Base-by-base conservation (phyloP, 2,329 filamentous ascomycete genomes). In the Fusarium haematococcum region DNA sequence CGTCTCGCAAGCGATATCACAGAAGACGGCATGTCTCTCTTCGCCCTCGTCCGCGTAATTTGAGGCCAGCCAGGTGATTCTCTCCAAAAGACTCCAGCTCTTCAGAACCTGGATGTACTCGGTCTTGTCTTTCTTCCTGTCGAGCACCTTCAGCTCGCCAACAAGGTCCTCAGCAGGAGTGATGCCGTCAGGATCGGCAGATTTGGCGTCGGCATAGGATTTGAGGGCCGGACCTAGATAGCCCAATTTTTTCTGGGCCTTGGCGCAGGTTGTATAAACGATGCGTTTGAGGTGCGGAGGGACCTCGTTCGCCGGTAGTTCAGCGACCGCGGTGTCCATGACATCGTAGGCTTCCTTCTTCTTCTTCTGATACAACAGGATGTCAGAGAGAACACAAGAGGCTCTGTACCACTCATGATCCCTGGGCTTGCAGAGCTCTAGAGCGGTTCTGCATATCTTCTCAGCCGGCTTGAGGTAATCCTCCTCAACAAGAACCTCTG, bases 61-160 rank as follows among this genome's bases (percentile, higher is more conserved):
- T 37, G 73, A 77, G 1, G 77, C 72, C 9, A 81, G 37, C 71
- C 78, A 81, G 0, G 78, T 79, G 4, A 81, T 68, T 3, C 78
- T 71, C 43, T 81, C 78, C 2, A 80, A 35, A 0, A 77, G 69
- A 23, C 41, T 77, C 78, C 78, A 81, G 0, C 33, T 43, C 45
- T 80, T 81, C 0, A 81, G 60, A 1, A 45, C 43, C 1, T 45
- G n/a, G 8, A 70, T 70, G 1, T 66, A 70, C 1, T 45, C 33
- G 1, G 4, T 32, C 23, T 70, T 61, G 5, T 65, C 61, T 0
- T 13, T 20, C 10, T 41, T 52, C 13, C 3, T 48, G 3, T 52
- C 35, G 6, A 48, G 37, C 6, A 70, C 4, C 5, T 9, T 33
- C 2, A 70, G 33, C 30, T 70, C 68, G 2, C 41, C 68, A 0